phyloP scores from a whole-genome alignment of 441 rosid species.

The Populus tomentosa region DNA sequence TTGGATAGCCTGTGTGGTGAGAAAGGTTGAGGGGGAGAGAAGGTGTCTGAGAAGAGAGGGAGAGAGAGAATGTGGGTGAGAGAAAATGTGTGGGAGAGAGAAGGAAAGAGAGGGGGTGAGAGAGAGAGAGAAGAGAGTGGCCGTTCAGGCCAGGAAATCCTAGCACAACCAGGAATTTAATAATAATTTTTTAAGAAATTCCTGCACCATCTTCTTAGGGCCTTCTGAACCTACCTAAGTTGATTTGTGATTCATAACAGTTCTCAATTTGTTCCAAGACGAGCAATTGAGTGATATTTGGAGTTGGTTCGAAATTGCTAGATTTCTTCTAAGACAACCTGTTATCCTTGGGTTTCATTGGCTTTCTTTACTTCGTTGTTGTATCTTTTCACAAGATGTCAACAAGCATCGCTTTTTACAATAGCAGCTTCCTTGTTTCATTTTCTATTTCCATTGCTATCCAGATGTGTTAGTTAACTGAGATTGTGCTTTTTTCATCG shows the following conservation, averaged over 20 bases:
- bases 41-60: too few relatives aligned
- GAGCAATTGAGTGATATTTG: background rate
- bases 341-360: background rate
- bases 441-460: background rate
- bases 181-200: too few relatives aligned
- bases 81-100: too few relatives aligned
- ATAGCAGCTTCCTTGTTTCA: background rate
- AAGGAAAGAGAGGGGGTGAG: too few relatives aligned
- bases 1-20: too few relatives aligned
- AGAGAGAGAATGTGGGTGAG: too few relatives aligned
- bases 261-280: background rate
- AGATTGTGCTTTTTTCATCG: background rate
- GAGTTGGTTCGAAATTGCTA: background rate
- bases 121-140: too few relatives aligned
- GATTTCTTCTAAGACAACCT: background rate
- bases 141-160: too few relatives aligned
- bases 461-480: background rate
- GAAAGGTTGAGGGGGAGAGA: too few relatives aligned
- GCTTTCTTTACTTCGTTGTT: background rate
- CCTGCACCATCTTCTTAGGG: too few relatives aligned
- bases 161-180: too few relatives aligned
- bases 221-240: background rate
- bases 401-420: background rate
- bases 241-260: background rate
- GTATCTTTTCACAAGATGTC: background rate